Evolutionary conservation across 23 red algal species (phyloP).

Genomic region (Porphyridium purpureum): DNA sequence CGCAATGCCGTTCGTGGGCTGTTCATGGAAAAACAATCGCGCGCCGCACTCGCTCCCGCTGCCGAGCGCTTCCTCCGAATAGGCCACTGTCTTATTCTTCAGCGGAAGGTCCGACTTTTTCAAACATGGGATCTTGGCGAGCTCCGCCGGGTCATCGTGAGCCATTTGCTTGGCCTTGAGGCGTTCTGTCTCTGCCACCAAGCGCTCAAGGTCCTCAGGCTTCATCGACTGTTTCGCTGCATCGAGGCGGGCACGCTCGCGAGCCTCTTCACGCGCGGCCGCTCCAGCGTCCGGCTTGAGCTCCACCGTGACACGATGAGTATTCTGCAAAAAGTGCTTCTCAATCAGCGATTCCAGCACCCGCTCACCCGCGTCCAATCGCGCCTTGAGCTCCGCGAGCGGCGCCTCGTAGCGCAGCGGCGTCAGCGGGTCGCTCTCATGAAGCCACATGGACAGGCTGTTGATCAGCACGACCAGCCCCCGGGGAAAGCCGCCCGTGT

Average conservation of each 20-base stretch:
- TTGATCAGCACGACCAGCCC: slow-evolving; percentile 76
- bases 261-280: slow-evolving; percentile 25
- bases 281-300: slow-evolving; percentile 56
- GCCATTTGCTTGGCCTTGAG: slow-evolving; percentile 78
- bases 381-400: slow-evolving; percentile 17
- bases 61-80: slow-evolving; percentile 15
- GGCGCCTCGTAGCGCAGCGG: slow-evolving; percentile 65
- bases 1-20: slow-evolving; percentile 72
- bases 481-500: slow-evolving; percentile 85
- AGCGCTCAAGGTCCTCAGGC: slow-evolving; percentile 15
- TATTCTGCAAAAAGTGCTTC: slow-evolving; percentile 59
- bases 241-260: slow-evolving; percentile 37
- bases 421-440: slow-evolving; percentile 61
- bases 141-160: slow-evolving; percentile 55
- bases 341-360: slow-evolving; percentile 49
- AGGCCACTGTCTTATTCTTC: slow-evolving; percentile 47
- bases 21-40: slow-evolving; percentile 42
- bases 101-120: slow-evolving; percentile 46
- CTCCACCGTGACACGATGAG: slow-evolving; percentile 38
- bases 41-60: slow-evolving; percentile 15
- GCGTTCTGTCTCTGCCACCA: slow-evolving; percentile 59
- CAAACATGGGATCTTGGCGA: slow-evolving; percentile 72
- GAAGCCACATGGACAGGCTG: slow-evolving; percentile 75
- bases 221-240: slow-evolving; percentile 10
- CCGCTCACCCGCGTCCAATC: slow-evolving; percentile 32